Conservation (phyloP, 108 stramenopile species). For the Pseudonitzschia pungens region DNA sequence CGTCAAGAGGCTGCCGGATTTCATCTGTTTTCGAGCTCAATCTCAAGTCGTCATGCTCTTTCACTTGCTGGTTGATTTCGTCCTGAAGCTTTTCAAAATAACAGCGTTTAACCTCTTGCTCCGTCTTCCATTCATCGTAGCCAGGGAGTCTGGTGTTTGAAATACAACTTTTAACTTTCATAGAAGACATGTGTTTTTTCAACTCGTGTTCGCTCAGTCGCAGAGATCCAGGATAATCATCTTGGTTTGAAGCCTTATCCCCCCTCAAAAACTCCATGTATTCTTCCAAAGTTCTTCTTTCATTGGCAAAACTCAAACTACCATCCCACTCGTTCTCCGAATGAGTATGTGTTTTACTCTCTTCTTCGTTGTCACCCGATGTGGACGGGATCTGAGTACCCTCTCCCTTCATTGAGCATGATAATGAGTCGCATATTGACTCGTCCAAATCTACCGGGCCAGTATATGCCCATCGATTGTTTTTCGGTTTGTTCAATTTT, state of each 20-base stretch:
- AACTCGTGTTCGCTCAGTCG: constrained; percentile 25
- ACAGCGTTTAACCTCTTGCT: constrained; percentile 10
- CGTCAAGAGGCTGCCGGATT: not conserved
- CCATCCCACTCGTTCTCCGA: not conserved
- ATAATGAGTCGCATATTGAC: constrained; percentile 8
- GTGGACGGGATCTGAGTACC: not conserved
- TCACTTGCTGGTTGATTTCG: not conserved
- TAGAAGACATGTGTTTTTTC: constrained; percentile 10
- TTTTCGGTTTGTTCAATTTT: not conserved
- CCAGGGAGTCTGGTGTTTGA: constrained; percentile 6
- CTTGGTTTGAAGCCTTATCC: not conserved
- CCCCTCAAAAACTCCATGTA: not conserved
- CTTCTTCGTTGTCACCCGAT: not conserved
- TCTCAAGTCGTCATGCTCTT: not conserved
- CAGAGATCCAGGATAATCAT: constrained; percentile 11
- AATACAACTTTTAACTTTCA: not conserved
- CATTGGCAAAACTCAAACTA: not conserved
- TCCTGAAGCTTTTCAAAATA: constrained; percentile 22
- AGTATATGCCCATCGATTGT: not conserved
- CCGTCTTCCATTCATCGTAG: constrained; percentile 27
- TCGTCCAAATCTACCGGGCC: constrained; percentile 27
- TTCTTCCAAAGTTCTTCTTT: not conserved
- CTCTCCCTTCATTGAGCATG: not conserved
- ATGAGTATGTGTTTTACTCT: not conserved
- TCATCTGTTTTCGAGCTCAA: not conserved